Evolutionary conservation across 768 basidiomycete species (phyloP), one percentile per base, ranked within the genome.

Genomic region (Xerocomus potaroensis): DNA sequence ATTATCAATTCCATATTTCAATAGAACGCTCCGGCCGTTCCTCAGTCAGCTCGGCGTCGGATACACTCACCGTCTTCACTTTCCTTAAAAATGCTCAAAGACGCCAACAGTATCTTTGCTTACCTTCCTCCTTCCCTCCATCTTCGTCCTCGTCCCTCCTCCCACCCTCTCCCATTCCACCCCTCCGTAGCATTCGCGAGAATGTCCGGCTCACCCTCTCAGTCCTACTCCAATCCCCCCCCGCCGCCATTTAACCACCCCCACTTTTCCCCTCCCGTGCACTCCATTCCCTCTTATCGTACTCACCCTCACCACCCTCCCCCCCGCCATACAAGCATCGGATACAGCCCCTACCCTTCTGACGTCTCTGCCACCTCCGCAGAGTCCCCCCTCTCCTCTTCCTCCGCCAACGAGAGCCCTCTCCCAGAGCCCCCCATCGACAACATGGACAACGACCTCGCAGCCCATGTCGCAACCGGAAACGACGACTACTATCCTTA

Each of bases 301-400:
- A n/a, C n/a, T 7, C 57, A 30, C 18, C 48, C 65, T 8, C 60
- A 51, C 16, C 41, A 41, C 5, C 43, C 53, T 2, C 47, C 58
- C 29, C 48, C 50, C 42, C 55, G 16, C 31, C 63, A 51, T 2
- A 3, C 54, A 0, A 51, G 43, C 36, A 18, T 65, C 11, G 55
- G 53, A 27, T 64, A n/a, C n/a, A n/a, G n/a, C n/a, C n/a, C n/a
- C n/a, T n/a, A 65, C 43, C 16, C 68, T 42, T 65, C 72, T 0
- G 60, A 64, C 48, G 61, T 60, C 49, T 71, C 72, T 16, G 62
- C 60, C 1, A 56, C 69, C 4, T 65, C 65, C 14, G 51, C 64
- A 1, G 64, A 66, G 39, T 73, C 73, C 3, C 72, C 72, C 23
- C 62, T 69, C 45, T 73, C 74, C 7, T 69, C 69, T 5, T 63